Evolutionary conservation across 2,329 filamentous ascomycete genomes (phyloP), one percentile per base, ranked within the genome.

Genomic region (Microsporum canis): DNA sequence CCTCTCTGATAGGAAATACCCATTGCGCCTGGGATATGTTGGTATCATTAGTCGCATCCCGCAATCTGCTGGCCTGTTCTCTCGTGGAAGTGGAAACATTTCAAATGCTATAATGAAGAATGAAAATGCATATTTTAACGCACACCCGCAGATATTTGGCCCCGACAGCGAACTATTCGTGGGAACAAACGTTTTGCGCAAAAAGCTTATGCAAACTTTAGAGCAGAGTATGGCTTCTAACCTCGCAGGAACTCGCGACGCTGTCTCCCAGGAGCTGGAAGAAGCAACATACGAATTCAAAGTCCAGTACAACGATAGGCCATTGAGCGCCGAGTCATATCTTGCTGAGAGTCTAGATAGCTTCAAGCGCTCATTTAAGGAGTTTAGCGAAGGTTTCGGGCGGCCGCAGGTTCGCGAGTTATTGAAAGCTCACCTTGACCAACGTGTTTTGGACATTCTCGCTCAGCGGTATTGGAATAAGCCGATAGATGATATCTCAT

Each of bases 281-380:
- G 94, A 99, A 75, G 91, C 94, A 2, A 92, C 89, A 0, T 99
- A 99, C 71, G 92, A 99, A 74, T 99, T 96, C 80, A 99, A 99
- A 73, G 94, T 99, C 3, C 95, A 99, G 73, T 99, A 99, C 77
- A 99, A 99, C 70, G 94, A 99, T 72, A 86, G 94, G 5, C 90
- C 92, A 1, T 79, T 99, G 39, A 96, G 90, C 58, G 94, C 94
- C 1, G 94, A 99, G 72, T 96, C 92, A 3, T 99, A 99, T 71
- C 82, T 99, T 43, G 94, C 94, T 1, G 94, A 97, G 73, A 95
- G 89, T 66, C 78, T 99, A 2, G 94, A 99, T 73, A 86, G 87
- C 23, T 97, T 99, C 81, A 99, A 99, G 76, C 95, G 97, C 73
- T 89, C 90, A 0, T 99, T 99, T 77, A 96, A 96, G 72, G 87